Evolutionary conservation across 1,139 yeast species (phyloP), one percentile per base, ranked within the genome.

Genomic region (Zhuliangozyma blackwelliae): DNA sequence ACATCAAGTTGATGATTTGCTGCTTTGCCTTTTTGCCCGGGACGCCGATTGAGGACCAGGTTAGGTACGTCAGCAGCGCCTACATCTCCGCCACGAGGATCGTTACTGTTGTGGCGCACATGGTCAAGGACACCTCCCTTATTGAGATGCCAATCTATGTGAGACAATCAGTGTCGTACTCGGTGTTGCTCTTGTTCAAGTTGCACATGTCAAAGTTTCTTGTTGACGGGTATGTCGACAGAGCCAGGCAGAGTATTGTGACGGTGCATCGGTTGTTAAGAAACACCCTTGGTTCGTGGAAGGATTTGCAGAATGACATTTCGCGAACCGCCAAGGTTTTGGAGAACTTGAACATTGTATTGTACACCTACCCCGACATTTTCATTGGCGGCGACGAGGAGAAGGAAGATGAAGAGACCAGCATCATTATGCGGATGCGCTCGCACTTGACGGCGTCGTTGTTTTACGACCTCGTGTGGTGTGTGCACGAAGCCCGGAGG

Each of bases 21-120:
- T 80, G 92, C 45, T 90, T 87, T 69, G 92, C 96, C 5, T 90
- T 89, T 52, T 66, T 90, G 40, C 97, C 97, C 1, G 95, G 87
- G 10, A 86, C 96, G 0, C 94, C 96, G 4, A 77, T 83, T 33
- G 94, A 84, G 49, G 95, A 86, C 59, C 96, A 87, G 59, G 84
- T 88, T 0, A 81, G 79, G 48, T 88, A 85, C 56, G 92, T 89
- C 12, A 82, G 88, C 32, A 77, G 80, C 29, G 95, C 95, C 0
- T 89, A 87, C 54, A 66, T 84, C 37, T 65, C 89, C 1, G 89
- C 96, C 1, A 89, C 97, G 0, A 70, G 92, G 43, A 79, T 88
- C 30, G 78, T 89, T 16, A 88, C 97, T 1, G 66, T 88, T 13
- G 75, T 87, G 31, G 82, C 95, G 1, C 78, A 80, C 46, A 63